Base-by-base conservation (phyloP, 352 stramenopile genomes). In the Globisporangium yorkense region DNA sequence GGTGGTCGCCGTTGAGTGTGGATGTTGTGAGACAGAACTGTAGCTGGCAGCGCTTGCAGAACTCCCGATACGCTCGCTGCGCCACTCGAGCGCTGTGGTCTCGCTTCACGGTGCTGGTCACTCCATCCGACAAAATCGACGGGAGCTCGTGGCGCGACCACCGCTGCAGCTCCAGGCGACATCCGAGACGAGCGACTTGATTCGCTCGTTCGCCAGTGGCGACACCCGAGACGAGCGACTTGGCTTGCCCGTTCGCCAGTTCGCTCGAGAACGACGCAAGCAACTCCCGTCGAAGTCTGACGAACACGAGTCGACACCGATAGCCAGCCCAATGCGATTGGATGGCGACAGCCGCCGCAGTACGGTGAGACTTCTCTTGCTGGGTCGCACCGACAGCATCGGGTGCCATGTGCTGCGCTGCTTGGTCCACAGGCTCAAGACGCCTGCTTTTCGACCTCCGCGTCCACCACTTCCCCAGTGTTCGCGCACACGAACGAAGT, bases 81-180 rank as follows among this genome's bases (percentile, higher is more conserved):
- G 80, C 24, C 3, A 77, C 49, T 21, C 5, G 64, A 6, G 61
- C 67, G 4, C 63, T 70, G 13, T 70, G 52, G 29, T 71, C 49
- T 3, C 49, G 66, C 24, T 74, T 66, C 27, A 70, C 29, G 10
- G 72, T 50, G 18, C 61, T 51, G 18, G 59, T 71, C 2, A 78
- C 54, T 43, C 67, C 71, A 3, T 57, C 54, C 0, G 59, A 71
- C 1, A 80, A 39, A 43, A 84, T 79, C 16, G 68, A 60, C 9
- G 70, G 71, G 3, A 84, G 62, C 24, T 81, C 56, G 53, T 66
- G 62, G 18, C 65, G 50, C n/a, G 43, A 63, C 74, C 74, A 84
- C 12, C 69, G 61, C 37, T 72, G 46, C 0, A 80, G 35, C 54
- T 33, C 57, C n/a, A 63, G 57, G 12, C 57, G 57, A 29, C 57